phyloP scores from a whole-genome alignment of 441 rosid species.

The Jatropha multifida region DNA sequence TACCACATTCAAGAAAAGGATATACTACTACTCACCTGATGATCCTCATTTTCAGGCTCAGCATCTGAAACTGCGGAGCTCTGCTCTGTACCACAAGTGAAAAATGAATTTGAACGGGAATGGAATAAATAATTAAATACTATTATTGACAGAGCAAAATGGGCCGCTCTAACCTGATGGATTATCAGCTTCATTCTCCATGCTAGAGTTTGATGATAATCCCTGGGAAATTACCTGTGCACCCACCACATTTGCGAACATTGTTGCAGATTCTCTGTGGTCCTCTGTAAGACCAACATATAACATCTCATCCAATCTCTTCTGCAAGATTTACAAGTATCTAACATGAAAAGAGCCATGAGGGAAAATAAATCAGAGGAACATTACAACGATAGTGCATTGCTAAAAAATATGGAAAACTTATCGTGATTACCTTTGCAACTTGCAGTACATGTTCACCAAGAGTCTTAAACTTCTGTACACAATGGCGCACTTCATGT shows the following conservation, averaged over 20 bases:
- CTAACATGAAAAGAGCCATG: constrained; percentile 44
- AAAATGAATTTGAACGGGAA: constrained; percentile 8
- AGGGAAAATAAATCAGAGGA: constrained; percentile 27
- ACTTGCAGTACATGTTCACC: constrained; percentile 79
- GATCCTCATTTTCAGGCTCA: constrained; percentile 46
- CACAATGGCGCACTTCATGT: constrained; percentile 88
- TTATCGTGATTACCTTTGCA: constrained; percentile 67
- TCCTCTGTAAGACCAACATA: constrained; percentile 97
- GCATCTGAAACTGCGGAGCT: constrained; percentile 43
- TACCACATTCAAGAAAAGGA: constrained; percentile 18
- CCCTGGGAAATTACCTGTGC: constrained; percentile 79
- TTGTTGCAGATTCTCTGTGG: constrained; percentile 90
- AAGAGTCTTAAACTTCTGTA: constrained; percentile 64
- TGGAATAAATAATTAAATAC: not conserved
- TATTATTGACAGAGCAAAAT: constrained; percentile 4
- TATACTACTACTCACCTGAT: constrained; percentile 46
- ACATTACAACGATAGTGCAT: constrained; percentile 17
- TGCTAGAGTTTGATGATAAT: constrained; percentile 39
- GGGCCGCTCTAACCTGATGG: constrained; percentile 48
- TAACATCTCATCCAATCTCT: constrained; percentile 87
- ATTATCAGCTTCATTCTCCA: constrained; percentile 26
- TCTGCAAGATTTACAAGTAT: constrained; percentile 72
- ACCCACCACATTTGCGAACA: constrained; percentile 92
- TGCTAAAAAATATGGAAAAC: constrained; percentile 17
- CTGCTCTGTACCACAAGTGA: constrained; percentile 50